Conservation (phyloP, 2,329 filamentous ascomycete species). For the Cadophora sp. region DNA sequence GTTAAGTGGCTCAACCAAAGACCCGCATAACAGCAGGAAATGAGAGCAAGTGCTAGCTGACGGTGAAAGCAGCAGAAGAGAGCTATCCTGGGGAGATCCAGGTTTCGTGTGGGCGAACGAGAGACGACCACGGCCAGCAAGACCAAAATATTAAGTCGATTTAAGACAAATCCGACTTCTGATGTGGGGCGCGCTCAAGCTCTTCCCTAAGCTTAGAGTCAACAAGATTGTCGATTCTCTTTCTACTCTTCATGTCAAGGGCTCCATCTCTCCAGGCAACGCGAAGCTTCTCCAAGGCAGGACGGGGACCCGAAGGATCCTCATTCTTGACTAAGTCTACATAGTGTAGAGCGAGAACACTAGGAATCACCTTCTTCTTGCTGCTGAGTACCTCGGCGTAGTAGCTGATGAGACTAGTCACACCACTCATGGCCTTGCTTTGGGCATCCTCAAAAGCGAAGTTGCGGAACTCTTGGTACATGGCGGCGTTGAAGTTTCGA, state of each 20-base stretch:
- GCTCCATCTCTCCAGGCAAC: slow-evolving; percentile 60
- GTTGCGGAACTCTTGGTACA: slow-evolving; percentile 78
- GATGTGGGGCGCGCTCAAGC: slow-evolving; percentile 51
- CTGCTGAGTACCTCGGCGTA: slow-evolving; percentile 65
- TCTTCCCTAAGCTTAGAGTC: slow-evolving; percentile 57
- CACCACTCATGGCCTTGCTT: slow-evolving; percentile 59
- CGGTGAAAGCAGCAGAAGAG: slow-evolving; percentile 20
- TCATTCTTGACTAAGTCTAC: slow-evolving; percentile 60
- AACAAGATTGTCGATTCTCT: slow-evolving; percentile 60
- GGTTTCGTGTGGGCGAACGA: neutral
- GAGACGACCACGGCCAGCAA: slow-evolving; percentile 9
- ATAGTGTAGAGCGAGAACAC: slow-evolving; percentile 61
- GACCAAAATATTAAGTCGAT: slow-evolving; percentile 11
- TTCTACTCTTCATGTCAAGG: slow-evolving; percentile 61
- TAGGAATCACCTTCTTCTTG: slow-evolving; percentile 55
- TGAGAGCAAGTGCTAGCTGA: slow-evolving; percentile 22
- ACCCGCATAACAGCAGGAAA: slow-evolving; percentile 35
- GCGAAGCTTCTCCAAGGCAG: slow-evolving; percentile 58
- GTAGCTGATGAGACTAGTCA: slow-evolving; percentile 69
- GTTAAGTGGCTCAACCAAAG: slow-evolving; percentile 32
- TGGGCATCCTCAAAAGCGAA: slow-evolving; percentile 70
- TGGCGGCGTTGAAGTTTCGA: slow-evolving; percentile 74
- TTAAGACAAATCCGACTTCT: slow-evolving; percentile 36
- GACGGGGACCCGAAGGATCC: slow-evolving; percentile 46
- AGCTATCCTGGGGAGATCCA: slow-evolving; percentile 19